Base-by-base conservation (phyloP, 2,329 filamentous ascomycete species). In the Ascochyta viciae-villosae region DNA sequence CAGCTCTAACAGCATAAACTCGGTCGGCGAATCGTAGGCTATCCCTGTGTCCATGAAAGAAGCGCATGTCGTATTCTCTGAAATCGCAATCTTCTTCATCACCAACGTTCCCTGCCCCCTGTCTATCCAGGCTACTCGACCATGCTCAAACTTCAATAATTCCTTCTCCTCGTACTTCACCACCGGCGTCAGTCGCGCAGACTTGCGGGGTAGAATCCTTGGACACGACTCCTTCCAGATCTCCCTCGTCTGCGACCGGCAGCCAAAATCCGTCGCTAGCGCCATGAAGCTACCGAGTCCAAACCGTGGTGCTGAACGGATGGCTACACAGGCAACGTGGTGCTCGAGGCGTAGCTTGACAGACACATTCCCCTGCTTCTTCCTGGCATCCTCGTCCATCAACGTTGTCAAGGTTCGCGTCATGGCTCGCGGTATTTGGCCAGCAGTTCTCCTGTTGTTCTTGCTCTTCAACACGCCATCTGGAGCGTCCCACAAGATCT, bases 401-500 rank as follows among this genome's bases (percentile, higher is more conserved):
- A 67, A 42, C 6, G 40, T 38, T 3, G 60, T 64, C 0, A 71
- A 26, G 4, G 61, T 64, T 6, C 50, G 43, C 2, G 61, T 54
- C 65, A 72, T 70, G 7, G 57, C 62, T 27, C 34, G 41, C 8
- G 61, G 60, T 27, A 68, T 63, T 10, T 54, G 47, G 0, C 65
- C 67, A 3, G 62, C 55, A 8, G 50, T 56, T n/a, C 51, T 54
- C 45, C 58, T 65, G 15, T 59, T 61, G 31, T 60, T 55, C 22
- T 54, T 62, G 34, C 59, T 63, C 19, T 50, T 58, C 43, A 68
- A 37, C 3, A 47, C 46, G 1, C 57, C 59, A 26, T 68, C 66
- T 3, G 35, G 41, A 2, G 69, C 56, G 8, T 62, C 55, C 71
- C 70, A 74, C 1, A 63, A 8, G 8, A 74, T 55, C 33, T 61